Percentiles rank a stretch among this genome's conserved stretches.
Evolutionary conservation across 163 green algal species (phyloP).

Genomic region (Trebouxiophyceae sp.): DNA sequence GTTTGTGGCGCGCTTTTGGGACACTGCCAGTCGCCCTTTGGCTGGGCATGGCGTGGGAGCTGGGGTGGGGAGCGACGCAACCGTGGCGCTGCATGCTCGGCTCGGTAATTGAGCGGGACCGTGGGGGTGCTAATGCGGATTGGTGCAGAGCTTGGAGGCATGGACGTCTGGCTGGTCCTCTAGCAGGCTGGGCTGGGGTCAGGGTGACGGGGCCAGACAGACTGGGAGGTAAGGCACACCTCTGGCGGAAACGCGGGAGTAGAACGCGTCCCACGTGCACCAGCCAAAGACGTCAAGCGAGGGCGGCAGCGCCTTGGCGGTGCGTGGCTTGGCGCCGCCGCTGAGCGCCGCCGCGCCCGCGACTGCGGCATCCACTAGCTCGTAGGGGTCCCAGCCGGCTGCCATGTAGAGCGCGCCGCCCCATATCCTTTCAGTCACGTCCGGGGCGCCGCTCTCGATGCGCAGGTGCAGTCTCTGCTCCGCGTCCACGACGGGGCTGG

Average conservation of each 20-base stretch:
- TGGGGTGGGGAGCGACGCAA: too few relatives aligned
- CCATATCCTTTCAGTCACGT: too few relatives aligned
- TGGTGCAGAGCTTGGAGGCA: too few relatives aligned
- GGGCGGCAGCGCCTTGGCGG: conserved; percentile 59
- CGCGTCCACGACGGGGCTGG: background rate
- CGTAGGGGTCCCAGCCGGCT: conserved; percentile 49
- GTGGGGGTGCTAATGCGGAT: background rate
- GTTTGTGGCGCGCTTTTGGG: too few relatives aligned
- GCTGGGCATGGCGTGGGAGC: too few relatives aligned
- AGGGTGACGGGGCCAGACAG: background rate
- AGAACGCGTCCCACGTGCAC: conserved; percentile 99
- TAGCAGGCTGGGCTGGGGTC: too few relatives aligned
- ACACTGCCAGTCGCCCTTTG: too few relatives aligned
- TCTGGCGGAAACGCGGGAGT: conserved; percentile 65
- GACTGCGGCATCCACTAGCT: conserved; percentile 58
- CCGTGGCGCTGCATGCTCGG: too few relatives aligned
- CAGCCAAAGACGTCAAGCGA: conserved; percentile 89
- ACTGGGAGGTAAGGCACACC: too few relatives aligned
- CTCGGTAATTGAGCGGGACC: too few relatives aligned
- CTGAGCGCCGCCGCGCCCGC: conserved; percentile 50
- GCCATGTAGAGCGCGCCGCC: conserved; percentile 52
- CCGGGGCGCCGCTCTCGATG: conserved; percentile 67
- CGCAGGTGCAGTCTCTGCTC: conserved; percentile 33
- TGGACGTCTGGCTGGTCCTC: too few relatives aligned
- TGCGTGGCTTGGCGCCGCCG: conserved; percentile 42